Base-by-base conservation (phyloP, 73 alveolate species). In the Stentor coeruleus region DNA sequence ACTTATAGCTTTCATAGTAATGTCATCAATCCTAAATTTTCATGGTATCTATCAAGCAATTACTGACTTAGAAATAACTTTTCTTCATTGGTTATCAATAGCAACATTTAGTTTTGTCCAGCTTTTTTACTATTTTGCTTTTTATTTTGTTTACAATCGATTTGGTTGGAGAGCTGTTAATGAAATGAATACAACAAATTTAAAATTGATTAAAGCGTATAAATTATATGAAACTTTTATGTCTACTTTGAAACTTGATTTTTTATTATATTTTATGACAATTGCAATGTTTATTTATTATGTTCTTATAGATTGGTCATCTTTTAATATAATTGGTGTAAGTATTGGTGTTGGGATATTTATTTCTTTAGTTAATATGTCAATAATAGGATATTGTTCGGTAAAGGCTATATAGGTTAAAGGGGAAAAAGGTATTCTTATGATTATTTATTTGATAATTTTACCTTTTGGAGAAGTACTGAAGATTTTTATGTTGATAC, bases 381-480 rank as follows among this genome's bases (percentile, higher is more conserved):
- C 39, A 0, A 26, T 20, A 11, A 20, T 66, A 26, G 79, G 79
- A 66, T 20, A 28, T 20, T 26, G 11, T 66, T 20, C 40, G n/a
- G 79, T 66, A 66, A 33, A 33, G 37, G 79, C 33, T 66, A 66
- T 26, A 1, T 66, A 66, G 79, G 79, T 66, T 37, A 33, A 20
- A 2, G 33, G 33, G 37, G 79, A 66, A 33, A 66, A 33, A 11
- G 20, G 20, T 11, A 11, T 49, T 6, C 66, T 49, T 49, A 20
- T 49, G 6, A 11, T 20, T 11, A 20, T 6, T 6, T 49, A 11
- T 49, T 49, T 49, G 6, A 20, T 6, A 49, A 11, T 6, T 20
- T 11, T 6, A 49, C 20, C 20, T 49, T 11, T 49, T 11, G 28
- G 6, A 49, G 66, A 49, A 49, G 66, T 6, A 49, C 66, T 49